Conservation (phyloP, 2,329 filamentous ascomycete genomes). For the Sordariomycetes sp. region DNA sequence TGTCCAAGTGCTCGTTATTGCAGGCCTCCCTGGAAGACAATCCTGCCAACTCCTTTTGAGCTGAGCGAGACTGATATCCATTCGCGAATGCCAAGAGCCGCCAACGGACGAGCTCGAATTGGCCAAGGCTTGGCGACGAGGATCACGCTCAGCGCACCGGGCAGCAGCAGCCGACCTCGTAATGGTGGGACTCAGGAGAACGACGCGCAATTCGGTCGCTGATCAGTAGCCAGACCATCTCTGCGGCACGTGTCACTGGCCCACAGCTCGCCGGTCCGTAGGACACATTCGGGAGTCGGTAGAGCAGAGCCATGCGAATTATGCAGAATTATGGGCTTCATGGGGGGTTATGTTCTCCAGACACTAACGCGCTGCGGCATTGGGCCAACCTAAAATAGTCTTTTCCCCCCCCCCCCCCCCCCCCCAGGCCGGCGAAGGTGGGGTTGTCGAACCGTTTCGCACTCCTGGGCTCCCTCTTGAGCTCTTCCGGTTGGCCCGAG, state of each 20-base stretch:
- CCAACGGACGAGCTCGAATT: not conserved
- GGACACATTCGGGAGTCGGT: too few species aligned
- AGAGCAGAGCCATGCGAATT: not conserved
- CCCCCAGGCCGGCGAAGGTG: not conserved
- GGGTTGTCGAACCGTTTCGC: not conserved
- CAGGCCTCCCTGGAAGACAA: not conserved
- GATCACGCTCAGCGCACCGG: not conserved
- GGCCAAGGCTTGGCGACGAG: not conserved
- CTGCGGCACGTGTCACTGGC: too few species aligned
- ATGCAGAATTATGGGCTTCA: not conserved
- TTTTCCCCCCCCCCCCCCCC: too few species aligned
- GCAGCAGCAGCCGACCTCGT: not conserved
- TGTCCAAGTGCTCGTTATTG: not conserved
- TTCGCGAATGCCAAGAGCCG: not conserved
- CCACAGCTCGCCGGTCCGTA: too few species aligned
- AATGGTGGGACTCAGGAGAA: too few species aligned
- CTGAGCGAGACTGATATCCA: not conserved
- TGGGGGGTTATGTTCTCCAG: not conserved
- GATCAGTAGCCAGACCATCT: too few species aligned
- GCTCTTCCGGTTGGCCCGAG: not conserved
- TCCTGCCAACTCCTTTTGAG: not conserved
- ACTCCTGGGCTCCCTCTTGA: not conserved
- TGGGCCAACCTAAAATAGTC: not conserved
- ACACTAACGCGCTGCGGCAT: not conserved
- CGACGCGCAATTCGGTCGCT: too few species aligned